These are phyloP conservation scores for Fusarium domesticum DNA, from an alignment of 2,329 filamentous ascomycete species.

Conservation along the genomic window DNA sequence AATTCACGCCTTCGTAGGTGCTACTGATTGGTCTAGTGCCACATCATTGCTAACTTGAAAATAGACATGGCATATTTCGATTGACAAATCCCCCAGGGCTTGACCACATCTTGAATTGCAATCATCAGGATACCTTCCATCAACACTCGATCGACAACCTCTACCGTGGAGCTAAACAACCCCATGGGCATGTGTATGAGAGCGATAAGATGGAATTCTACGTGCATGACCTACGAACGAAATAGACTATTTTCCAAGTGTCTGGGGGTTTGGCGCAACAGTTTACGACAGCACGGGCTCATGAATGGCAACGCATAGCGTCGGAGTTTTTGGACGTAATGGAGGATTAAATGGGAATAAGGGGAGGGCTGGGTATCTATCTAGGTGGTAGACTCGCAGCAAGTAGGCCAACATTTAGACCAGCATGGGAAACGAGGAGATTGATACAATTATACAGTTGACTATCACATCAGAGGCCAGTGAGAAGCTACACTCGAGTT, in stretches of 20 bases:
- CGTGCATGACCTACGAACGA: constrained; percentile 50
- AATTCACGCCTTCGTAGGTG: constrained; percentile 69
- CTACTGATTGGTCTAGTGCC: not conserved
- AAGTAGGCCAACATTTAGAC: too few relatives aligned
- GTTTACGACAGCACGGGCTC: constrained; percentile 21
- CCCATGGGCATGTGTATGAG: constrained; percentile 67
- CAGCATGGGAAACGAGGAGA: too few relatives aligned
- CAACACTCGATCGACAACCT: constrained; percentile 65
- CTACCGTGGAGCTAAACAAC: constrained; percentile 71
- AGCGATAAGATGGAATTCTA: constrained; percentile 61
- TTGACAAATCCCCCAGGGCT: constrained; percentile 91
- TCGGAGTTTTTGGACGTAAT: not conserved
- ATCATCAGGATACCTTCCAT: constrained; percentile 78
- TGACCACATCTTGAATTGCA: constrained; percentile 78
- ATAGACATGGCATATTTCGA: constrained; percentile 84
- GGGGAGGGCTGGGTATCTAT: not conserved
- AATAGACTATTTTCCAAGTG: constrained; percentile 17
- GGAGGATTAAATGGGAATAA: constrained; percentile 4
- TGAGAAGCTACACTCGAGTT: too few relatives aligned
- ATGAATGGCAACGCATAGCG: constrained; percentile 6
- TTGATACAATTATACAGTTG: too few relatives aligned
- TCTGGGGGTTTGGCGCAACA: not conserved
- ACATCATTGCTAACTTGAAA: not conserved
- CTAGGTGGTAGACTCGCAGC: too few relatives aligned
- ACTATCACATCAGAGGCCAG: too few relatives aligned